Base-by-base conservation (phyloP, 2,329 filamentous ascomycete species). In the Pseudogymnoascus sp. region DNA sequence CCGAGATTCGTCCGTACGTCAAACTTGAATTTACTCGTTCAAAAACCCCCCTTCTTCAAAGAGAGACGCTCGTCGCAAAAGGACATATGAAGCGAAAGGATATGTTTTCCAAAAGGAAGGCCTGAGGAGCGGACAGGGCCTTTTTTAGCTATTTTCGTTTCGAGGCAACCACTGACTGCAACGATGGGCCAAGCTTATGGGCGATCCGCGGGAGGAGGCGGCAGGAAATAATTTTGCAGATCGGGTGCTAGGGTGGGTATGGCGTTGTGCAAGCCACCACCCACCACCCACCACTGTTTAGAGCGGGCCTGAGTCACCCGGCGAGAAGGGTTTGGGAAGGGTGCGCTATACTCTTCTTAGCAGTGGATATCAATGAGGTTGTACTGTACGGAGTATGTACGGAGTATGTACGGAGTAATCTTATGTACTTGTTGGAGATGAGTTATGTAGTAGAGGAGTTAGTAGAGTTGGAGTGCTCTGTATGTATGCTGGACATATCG, bases 171-270 rank as follows among this genome's bases (percentile, higher is more conserved):
- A n/a, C n/a, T n/a, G n/a, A 22, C 20, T 22, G 47, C 28, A 54
- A n/a, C 47, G 8, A 6, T 54, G 25, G 8, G 47, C 28, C 47
- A 54, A 54, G 28, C 28, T 20, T 20, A 54, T 14, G 47, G 47
- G 47, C 28, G 47, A 54, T 54, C 43, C 6, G 25, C 43, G 43
- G 43, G 43, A 33, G 43, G 14, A 54, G 43, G 43, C 43, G 43
- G 43, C 25, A 54, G 43, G 43, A 54, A n/a, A n/a, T n/a, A 54
- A 30, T 54, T 54, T 54, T 54, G 43, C 25, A 30, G 43, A 54
- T 54, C n/a, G n/a, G 43, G 25, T 16, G 25, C 43, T 54, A 30
- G 41, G 39, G 39, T 20, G 9, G n/a, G 43, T 28, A 33, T 7
- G 30, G 25, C 25, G 43, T 54, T 30, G 43, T 33, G 43, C 25